Base-by-base conservation (phyloP, 192 early-diverging fungal species). In the Podila horticola region DNA sequence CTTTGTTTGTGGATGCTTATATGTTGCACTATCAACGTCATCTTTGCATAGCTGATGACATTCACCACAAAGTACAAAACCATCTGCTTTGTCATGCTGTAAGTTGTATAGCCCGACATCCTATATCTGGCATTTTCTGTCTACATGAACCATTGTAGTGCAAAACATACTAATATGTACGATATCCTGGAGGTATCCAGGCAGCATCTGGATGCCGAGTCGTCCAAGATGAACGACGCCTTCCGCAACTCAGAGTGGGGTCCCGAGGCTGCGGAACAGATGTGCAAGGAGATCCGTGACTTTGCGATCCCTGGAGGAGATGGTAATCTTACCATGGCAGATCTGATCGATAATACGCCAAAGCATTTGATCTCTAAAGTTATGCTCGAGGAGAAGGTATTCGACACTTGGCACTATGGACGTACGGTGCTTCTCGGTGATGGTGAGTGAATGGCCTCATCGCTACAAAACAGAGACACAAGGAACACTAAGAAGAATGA, bases 391-490 rank as follows among this genome's bases (percentile, higher is more conserved):
- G n/a, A n/a, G n/a, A n/a, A n/a, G n/a, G n/a, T 77, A 11, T 77
- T 77, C 62, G 45, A 66, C 5, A 79, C 75, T 0, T 79, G 75
- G 75, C 38, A 79, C 26, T 10, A 38, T 60, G 74, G 58, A 2
- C 63, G 74, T 0, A 70, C 63, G 9, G 67, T 69, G 4, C 64
- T 79, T 0, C n/a, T 79, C 10, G 75, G 75, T 0, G 69, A 79
- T 64, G 75, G 74, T 76, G 60, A 71, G 63, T 19, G 28, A 19
- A 13, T n/a, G n/a, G n/a, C n/a, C n/a, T n/a, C n/a, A n/a, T n/a
- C n/a, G n/a, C n/a, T n/a, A n/a, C n/a, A n/a, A n/a, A n/a, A n/a
- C n/a, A n/a, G n/a, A n/a, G n/a, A n/a, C n/a, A n/a, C n/a, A n/a
- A n/a, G n/a, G n/a, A n/a, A 2, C 1, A 15, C 13, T 3, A 15